A percentile compares a stretch with the other conserved stretches of the same genome.
Evolutionary conservation across 2,329 filamentous ascomycete species (phyloP).

Genomic region (Fragosphaeria purpurea): DNA sequence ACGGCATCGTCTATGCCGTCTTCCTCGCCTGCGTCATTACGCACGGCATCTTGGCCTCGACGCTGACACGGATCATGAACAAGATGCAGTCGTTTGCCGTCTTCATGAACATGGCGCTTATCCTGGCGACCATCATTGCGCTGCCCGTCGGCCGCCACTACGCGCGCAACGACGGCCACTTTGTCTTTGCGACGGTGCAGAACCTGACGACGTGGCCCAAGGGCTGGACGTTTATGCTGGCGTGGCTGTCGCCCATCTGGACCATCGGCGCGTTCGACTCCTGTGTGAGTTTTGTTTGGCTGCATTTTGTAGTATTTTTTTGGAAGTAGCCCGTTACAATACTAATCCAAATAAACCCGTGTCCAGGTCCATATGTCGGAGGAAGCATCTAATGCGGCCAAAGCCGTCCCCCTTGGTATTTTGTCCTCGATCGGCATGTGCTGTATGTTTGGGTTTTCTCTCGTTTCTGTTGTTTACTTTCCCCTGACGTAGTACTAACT

Average conservation of each 20-base stretch:
- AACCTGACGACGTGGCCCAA: conserved; percentile 50
- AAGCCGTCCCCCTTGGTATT: conserved; percentile 42
- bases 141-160: conserved; percentile 38
- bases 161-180: conserved; percentile 31
- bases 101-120: conserved; percentile 44
- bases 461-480: not conserved
- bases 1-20: conserved; percentile 46
- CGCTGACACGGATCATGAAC: conserved; percentile 45
- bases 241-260: conserved; percentile 54
- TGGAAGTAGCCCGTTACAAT: too few species aligned
- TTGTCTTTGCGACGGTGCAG: conserved; percentile 45
- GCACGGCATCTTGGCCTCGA: conserved; percentile 44
- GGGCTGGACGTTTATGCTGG: conserved; percentile 49
- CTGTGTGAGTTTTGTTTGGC: conserved; percentile 33
- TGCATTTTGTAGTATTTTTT: not conserved
- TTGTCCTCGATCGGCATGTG: conserved; percentile 45
- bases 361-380: conserved; percentile 34
- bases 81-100: conserved; percentile 48
- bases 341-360: too few species aligned
- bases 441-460: conserved; percentile 11
- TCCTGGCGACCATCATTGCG: conserved; percentile 44
- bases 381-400: conserved; percentile 49
- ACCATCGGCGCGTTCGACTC: conserved; percentile 47
- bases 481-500: too few species aligned
- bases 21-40: conserved; percentile 43